These are phyloP conservation scores for Cryphonectria parasitica DNA, from an alignment of 2,329 filamentous ascomycete species.

Conservation along the genomic window DNA sequence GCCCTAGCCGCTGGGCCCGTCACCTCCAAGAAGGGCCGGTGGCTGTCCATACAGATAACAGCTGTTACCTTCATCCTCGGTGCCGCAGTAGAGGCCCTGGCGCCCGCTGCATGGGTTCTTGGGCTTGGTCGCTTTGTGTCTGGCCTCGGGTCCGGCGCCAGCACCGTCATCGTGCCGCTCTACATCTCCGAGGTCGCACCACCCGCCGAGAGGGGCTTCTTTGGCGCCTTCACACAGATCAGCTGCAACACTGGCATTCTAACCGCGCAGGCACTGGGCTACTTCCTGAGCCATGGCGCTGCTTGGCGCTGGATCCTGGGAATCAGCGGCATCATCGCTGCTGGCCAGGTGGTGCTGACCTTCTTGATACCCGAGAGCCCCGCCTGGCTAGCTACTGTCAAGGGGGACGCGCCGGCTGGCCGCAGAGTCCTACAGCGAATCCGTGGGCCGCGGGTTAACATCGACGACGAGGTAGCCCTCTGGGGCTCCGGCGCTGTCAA, in stretches of 20 bases:
- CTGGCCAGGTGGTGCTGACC: conserved; percentile 71
- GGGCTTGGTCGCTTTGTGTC: conserved; percentile 76
- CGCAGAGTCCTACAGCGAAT: conserved; percentile 73
- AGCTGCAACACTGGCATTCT: conserved; percentile 93
- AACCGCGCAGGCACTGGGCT: conserved; percentile 79
- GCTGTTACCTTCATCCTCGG: conserved; percentile 77
- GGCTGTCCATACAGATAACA: conserved; percentile 76
- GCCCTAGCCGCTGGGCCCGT: conserved; percentile 79
- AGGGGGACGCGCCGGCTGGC: conserved; percentile 63
- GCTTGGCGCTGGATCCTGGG: conserved; percentile 86
- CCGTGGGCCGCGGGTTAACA: conserved; percentile 68
- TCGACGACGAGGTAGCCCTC: conserved; percentile 71
- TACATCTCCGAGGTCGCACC: conserved; percentile 94
- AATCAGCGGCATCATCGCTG: conserved; percentile 69
- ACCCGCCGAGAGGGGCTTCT: conserved; percentile 73
- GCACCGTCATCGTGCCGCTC: conserved; percentile 90
- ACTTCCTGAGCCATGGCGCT: conserved; percentile 78
- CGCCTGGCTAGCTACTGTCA: conserved; percentile 75
- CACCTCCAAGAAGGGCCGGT: conserved; percentile 76
- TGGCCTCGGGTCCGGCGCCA: conserved; percentile 83
- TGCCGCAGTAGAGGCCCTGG: conserved; percentile 73
- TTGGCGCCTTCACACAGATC: conserved; percentile 84
- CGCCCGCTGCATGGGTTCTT: conserved; percentile 69
- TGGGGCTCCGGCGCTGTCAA: conserved; percentile 54
- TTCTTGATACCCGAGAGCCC: conserved; percentile 84